phyloP scores from a whole-genome alignment of 176 grass and related monocot genomes.

The Guadua angustifolia region DNA sequence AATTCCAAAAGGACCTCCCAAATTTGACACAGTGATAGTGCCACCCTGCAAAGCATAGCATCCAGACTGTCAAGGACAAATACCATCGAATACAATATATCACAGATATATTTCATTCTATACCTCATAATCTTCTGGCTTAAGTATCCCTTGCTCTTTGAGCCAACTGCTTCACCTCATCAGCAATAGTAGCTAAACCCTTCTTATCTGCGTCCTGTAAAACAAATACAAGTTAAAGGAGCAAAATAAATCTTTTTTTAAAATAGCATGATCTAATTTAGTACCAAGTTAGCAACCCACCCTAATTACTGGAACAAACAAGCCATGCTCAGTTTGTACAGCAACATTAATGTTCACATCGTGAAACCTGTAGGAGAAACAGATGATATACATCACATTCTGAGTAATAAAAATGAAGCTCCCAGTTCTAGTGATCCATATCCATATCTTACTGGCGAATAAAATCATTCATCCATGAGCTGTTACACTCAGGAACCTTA shows the following conservation, averaged over 20 bases:
- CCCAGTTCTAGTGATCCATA: no score
- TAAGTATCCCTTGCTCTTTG: conserved; percentile 73
- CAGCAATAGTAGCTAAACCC: conserved; percentile 64
- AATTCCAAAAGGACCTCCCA: conserved; percentile 80
- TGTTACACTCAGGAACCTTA: conserved; percentile 77
- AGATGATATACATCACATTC: no score
- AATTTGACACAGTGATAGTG: conserved; percentile 70
- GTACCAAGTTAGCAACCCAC: conserved; percentile 39
- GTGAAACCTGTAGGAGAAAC: no score
- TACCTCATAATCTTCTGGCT: conserved; percentile 76
- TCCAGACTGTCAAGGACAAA: conserved; percentile 25
- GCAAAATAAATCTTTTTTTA: neutral
- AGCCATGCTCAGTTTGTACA: conserved; percentile 70
- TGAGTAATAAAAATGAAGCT: no score
- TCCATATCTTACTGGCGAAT: no score
- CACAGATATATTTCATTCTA: neutral
- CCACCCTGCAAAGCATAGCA: conserved; percentile 54
- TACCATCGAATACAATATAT: neutral
- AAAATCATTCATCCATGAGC: conserved; percentile 66
- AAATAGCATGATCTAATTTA: neutral
- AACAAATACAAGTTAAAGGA: conserved; percentile 16
- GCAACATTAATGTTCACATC: conserved; percentile 67
- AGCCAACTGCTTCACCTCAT: conserved; percentile 70
- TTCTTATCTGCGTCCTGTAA: conserved; percentile 70
- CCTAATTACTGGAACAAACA: conserved; percentile 76